Conservation (phyloP, 305 asterid genomes). For the Petunia hybrid region DNA sequence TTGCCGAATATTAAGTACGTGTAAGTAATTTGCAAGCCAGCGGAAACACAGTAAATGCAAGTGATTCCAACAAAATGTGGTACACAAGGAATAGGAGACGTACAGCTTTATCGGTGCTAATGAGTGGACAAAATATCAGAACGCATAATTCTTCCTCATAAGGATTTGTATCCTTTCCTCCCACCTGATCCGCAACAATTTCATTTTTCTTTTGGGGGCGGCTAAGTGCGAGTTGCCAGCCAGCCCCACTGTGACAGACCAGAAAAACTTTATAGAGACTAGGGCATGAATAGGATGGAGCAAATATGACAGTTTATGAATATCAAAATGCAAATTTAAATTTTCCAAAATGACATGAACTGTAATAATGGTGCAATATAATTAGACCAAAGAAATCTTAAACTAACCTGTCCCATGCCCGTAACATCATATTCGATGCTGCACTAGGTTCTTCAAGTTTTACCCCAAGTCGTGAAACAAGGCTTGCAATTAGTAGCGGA, state of each 20-base stretch:
- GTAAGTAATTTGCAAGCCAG: conserved; percentile 28
- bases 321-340: not conserved
- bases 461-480: conserved; percentile 88
- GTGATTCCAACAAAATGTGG: conserved; percentile 31
- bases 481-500: conserved; percentile 73
- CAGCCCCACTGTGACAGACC: conserved; percentile 71
- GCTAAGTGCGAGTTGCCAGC: conserved; percentile 89
- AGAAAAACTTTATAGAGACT: not conserved
- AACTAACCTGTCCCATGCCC: conserved; percentile 89
- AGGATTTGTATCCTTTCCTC: conserved; percentile 46
- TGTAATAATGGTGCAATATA: conserved; percentile 16
- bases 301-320: not conserved
- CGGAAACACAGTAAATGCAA: conserved; percentile 23
- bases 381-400: conserved; percentile 35
- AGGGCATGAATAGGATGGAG: not conserved
- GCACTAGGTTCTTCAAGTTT: conserved; percentile 60
- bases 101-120: conserved; percentile 83
- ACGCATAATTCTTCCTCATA: conserved; percentile 70
- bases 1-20: not conserved
- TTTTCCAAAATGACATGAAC: conserved; percentile 29
- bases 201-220: conserved; percentile 56
- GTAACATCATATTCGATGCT: conserved; percentile 84
- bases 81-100: conserved; percentile 42
- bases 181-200: conserved; percentile 48
- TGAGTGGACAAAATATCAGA: conserved; percentile 86